These are phyloP conservation scores for Lomentospora prolificans DNA, from an alignment of 2,329 filamentous ascomycete genomes.

Conservation along the genomic window DNA sequence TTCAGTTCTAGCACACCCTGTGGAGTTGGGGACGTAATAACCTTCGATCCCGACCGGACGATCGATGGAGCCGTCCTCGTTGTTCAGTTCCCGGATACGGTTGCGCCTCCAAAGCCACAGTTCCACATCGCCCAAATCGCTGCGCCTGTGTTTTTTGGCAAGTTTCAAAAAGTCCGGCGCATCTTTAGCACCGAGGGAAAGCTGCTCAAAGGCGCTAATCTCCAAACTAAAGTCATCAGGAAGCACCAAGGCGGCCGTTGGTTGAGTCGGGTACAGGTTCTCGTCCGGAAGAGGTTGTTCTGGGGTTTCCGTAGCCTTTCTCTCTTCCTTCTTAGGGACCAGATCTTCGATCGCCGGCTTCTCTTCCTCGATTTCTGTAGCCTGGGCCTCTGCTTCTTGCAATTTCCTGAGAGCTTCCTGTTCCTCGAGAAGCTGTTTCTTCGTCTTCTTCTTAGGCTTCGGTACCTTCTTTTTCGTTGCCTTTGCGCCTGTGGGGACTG, in stretches of 20 bases:
- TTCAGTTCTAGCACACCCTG: slow-evolving; percentile 83
- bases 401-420: slow-evolving; percentile 53
- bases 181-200: slow-evolving; percentile 35
- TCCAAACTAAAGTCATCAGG: slow-evolving; percentile 35
- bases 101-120: slow-evolving; percentile 49
- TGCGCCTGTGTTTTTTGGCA: slow-evolving; percentile 33
- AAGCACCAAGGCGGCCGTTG: slow-evolving; percentile 34
- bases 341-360: slow-evolving; percentile 14
- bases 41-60: slow-evolving; percentile 41
- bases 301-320: slow-evolving; percentile 16
- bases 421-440: slow-evolving; percentile 64
- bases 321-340: slow-evolving; percentile 14
- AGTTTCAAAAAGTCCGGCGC: slow-evolving; percentile 39
- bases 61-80: slow-evolving; percentile 18
- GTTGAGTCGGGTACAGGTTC: slow-evolving; percentile 38
- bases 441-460: slow-evolving; percentile 65
- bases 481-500: slow-evolving; percentile 30
- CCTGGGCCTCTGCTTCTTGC: slow-evolving; percentile 37
- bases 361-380: slow-evolving; percentile 20
- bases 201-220: slow-evolving; percentile 31
- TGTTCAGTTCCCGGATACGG: slow-evolving; percentile 46
- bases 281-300: slow-evolving; percentile 27
- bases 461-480: slow-evolving; percentile 43
- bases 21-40: slow-evolving; percentile 75
- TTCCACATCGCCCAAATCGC: slow-evolving; percentile 37